phyloP scores from a whole-genome alignment of 1,139 yeast genomes.

The Geotrichum australiense region DNA sequence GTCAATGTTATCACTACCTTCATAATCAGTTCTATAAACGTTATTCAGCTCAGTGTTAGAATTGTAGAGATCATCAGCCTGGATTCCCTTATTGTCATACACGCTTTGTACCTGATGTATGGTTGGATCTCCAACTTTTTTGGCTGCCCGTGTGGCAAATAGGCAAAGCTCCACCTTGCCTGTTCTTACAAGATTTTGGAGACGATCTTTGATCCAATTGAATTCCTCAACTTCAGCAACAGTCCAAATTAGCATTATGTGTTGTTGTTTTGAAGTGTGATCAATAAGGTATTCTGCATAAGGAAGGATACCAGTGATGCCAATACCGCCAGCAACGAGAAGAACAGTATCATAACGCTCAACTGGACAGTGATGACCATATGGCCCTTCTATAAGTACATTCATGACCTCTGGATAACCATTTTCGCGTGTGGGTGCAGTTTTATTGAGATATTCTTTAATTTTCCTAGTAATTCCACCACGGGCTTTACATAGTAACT shows the following conservation, averaged over 20 bases:
- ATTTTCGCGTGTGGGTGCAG: constrained; percentile 10
- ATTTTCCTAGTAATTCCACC: constrained; percentile 32
- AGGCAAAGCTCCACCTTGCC: constrained; percentile 26
- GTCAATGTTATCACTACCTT: not conserved
- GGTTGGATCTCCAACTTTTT: not conserved
- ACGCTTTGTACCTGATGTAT: constrained; percentile 3
- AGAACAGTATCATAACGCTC: constrained; percentile 49
- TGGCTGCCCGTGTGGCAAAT: constrained; percentile 20
- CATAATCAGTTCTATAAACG: not conserved
- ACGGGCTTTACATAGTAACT: constrained; percentile 36
- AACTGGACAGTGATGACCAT: constrained; percentile 49
- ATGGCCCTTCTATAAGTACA: constrained; percentile 58
- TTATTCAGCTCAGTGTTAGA: not conserved
- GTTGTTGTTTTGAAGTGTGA: constrained; percentile 18
- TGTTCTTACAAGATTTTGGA: constrained; percentile 21
- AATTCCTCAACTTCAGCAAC: constrained; percentile 25
- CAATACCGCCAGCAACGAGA: constrained; percentile 66
- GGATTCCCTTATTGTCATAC: constrained; percentile 8
- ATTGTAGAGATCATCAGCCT: not conserved
- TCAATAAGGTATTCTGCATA: constrained; percentile 30
- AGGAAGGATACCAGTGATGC: constrained; percentile 53
- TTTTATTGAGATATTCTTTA: constrained; percentile 3
- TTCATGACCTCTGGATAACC: constrained; percentile 28
- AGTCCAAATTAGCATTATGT: constrained; percentile 28
- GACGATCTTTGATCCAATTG: constrained; percentile 26